Evolutionary conservation across 2,329 filamentous ascomycete genomes (phyloP), one percentile per base, ranked within the genome.

Genomic region (Claviceps sp.): DNA sequence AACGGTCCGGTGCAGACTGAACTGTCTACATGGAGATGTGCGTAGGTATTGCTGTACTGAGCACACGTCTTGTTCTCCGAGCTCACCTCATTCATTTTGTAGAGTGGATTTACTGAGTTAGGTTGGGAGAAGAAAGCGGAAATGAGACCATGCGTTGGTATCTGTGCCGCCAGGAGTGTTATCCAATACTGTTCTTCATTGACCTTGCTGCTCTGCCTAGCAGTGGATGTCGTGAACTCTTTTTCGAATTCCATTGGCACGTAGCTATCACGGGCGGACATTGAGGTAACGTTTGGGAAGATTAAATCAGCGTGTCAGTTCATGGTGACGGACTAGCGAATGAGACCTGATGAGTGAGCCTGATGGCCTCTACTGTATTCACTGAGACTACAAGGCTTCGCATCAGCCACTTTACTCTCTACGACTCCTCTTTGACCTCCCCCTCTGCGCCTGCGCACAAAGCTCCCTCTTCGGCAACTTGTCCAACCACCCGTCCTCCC

Each of bases 371-470:
- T 34, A 34, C 30, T 34, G 10, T 34, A 34, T 34, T 34, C 30
- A 11, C 30, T 34, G 30, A 30, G 26, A 30, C 26, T 30, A 34
- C 10, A 34, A 34, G 14, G 7, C 16, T 17, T 17, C 39, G 39
- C n/a, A 5, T 14, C 19, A n/a, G 6, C 26, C 14, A 37, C 26
- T 37, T 34, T 34, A 5, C 26, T 19, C 24, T 11, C 13, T 19
- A 47, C 26, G 44, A 19, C 78, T 76, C 66, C 79, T 73, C 65
- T 69, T 73, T 51, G 68, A 69, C 57, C 80, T 67, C 1, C 69
- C 67, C 58, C 84, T 80, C 63, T 80, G 73, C 43, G 89, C 90
- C 58, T 73, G 68, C 60, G 80, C 78, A 69, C 90, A 96, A 59
- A 95, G 70, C 65, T 75, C 70, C 63, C 77, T 77, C 61, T 72